Evolutionary conservation across 306 rosid species (phyloP).

Genomic region (Rubus idaeus): DNA sequence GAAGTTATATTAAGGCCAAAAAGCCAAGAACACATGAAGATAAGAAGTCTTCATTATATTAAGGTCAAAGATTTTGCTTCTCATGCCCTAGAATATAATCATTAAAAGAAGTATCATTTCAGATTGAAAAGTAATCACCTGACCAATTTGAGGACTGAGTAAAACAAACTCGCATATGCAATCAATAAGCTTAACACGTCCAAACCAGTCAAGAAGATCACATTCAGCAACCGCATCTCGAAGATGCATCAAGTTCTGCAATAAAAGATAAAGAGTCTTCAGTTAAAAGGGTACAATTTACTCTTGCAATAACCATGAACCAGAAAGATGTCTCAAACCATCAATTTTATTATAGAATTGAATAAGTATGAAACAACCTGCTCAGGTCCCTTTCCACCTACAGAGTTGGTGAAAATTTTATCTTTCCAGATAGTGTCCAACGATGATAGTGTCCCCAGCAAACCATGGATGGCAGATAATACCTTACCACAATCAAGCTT

Average conservation of each 20-base stretch:
- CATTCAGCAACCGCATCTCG: conserved; percentile 62
- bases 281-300: conserved; percentile 14
- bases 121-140: conserved; percentile 51
- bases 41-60: too few relatives aligned
- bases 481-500: conserved; percentile 56
- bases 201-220: conserved; percentile 80
- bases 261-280: conserved; percentile 15
- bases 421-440: conserved; percentile 37
- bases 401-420: conserved; percentile 34
- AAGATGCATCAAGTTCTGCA: conserved; percentile 61
- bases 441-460: conserved; percentile 58
- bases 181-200: conserved; percentile 74
- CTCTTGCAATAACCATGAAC: neutral
- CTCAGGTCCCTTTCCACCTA: conserved; percentile 42
- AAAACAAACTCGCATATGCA: conserved; percentile 72
- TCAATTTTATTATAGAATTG: neutral
- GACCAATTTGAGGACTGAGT: conserved; percentile 76
- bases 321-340: neutral
- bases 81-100: conserved; percentile 8
- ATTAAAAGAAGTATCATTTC: conserved; percentile 3
- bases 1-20: too few relatives aligned
- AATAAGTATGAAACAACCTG: conserved; percentile 44
- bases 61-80: too few relatives aligned
- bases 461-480: conserved; percentile 46
- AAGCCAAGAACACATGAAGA: too few relatives aligned